Evolutionary conservation across 2,329 filamentous ascomycete species (phyloP).

Genomic region (Waltergamsia citrina): DNA sequence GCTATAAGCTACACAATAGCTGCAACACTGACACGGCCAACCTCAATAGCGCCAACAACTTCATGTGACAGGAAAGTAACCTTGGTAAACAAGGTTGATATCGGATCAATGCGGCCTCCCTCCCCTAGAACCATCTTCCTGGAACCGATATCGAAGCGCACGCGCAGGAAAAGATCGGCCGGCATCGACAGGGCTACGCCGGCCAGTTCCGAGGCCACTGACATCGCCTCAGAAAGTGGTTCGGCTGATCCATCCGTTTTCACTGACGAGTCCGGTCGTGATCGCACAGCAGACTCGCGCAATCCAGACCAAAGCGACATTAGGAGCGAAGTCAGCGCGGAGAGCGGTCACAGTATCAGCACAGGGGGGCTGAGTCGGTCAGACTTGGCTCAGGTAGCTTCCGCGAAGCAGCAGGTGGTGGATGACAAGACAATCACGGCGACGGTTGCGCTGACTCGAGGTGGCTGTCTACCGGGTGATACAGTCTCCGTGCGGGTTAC

Average conservation of each 20-base stretch:
- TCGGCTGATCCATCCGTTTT: constrained; percentile 28
- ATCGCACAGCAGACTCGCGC: constrained; percentile 22
- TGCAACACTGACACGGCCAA: constrained; percentile 81
- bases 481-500: constrained; percentile 69
- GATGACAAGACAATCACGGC: constrained; percentile 75
- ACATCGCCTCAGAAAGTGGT: constrained; percentile 22
- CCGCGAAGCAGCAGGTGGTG: constrained; percentile 31
- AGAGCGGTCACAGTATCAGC: constrained; percentile 59
- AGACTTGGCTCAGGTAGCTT: constrained; percentile 25
- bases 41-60: constrained; percentile 70
- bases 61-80: constrained; percentile 75
- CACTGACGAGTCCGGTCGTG: constrained; percentile 22
- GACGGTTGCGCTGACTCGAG: constrained; percentile 71
- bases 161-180: constrained; percentile 50
- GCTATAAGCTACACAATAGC: constrained; percentile 88
- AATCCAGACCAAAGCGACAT: constrained; percentile 41
- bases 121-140: constrained; percentile 77
- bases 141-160: constrained; percentile 70
- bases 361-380: constrained; percentile 46
- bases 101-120: constrained; percentile 64
- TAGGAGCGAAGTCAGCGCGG: constrained; percentile 61
- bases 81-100: constrained; percentile 74
- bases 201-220: constrained; percentile 17
- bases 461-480: constrained; percentile 81
- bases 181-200: constrained; percentile 27